Evolutionary conservation across 306 rosid genomes (phyloP).

Genomic region (Parietaria judaica): DNA sequence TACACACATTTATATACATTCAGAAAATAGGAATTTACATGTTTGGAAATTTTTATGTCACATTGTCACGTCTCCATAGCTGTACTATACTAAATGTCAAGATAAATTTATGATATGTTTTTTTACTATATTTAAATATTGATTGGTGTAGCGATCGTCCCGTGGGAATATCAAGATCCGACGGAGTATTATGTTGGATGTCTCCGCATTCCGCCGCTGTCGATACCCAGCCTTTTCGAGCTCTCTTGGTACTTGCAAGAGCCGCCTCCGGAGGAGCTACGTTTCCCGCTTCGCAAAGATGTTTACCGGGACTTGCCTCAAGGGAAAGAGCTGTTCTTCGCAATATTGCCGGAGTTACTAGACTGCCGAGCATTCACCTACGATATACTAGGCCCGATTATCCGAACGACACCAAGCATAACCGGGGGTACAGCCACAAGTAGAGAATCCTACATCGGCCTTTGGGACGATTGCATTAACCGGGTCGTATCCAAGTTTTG

Average conservation of each 20-base stretch:
- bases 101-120: neutral
- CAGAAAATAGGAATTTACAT: too few species aligned
- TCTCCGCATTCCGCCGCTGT: constrained; percentile 43
- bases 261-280: constrained; percentile 68
- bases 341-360: constrained; percentile 36
- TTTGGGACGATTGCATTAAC: constrained; percentile 94
- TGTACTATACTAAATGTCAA: too few species aligned
- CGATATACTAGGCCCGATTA: constrained; percentile 53
- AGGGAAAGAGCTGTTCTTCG: constrained; percentile 67
- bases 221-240: constrained; percentile 59
- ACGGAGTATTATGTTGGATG: constrained; percentile 62
- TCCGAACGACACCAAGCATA: constrained; percentile 44
- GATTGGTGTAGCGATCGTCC: constrained; percentile 34
- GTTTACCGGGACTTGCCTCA: constrained; percentile 65
- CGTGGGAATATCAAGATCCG: constrained; percentile 72
- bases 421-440: constrained; percentile 28
- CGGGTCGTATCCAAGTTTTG: constrained; percentile 51
- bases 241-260: constrained; percentile 61
- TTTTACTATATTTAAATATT: neutral
- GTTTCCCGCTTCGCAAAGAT: constrained; percentile 65
- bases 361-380: constrained; percentile 58
- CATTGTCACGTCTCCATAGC: neutral
- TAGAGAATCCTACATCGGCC: constrained; percentile 60
- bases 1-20: neutral
- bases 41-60: neutral